These are phyloP conservation scores for Coniochaeta hoffmannii DNA, from an alignment of 2,329 filamentous ascomycete genomes.

Conservation along the genomic window DNA sequence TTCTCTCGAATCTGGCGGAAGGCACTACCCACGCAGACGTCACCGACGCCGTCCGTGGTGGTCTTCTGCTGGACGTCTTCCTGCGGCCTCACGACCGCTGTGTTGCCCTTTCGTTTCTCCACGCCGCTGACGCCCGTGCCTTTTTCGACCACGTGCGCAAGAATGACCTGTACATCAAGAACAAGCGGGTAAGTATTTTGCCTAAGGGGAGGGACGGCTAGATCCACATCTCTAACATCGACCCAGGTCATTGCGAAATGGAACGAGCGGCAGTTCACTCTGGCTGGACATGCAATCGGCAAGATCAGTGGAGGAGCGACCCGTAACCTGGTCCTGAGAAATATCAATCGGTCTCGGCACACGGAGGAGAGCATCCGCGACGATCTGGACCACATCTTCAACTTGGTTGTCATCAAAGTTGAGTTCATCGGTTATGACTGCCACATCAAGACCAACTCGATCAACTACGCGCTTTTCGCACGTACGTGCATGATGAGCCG, in stretches of 20 bases:
- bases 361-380: slow-evolving; percentile 59
- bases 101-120: slow-evolving; percentile 64
- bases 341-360: slow-evolving; percentile 42
- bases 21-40: slow-evolving; percentile 59
- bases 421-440: slow-evolving; percentile 51
- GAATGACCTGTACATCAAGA: slow-evolving; percentile 60
- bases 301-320: slow-evolving; percentile 61
- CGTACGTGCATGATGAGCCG: slow-evolving; percentile 69
- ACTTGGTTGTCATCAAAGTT: slow-evolving; percentile 63
- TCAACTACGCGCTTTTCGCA: slow-evolving; percentile 68
- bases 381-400: slow-evolving; percentile 78
- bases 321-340: slow-evolving; percentile 65
- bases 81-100: slow-evolving; percentile 50
- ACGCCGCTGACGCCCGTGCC: slow-evolving; percentile 51
- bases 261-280: slow-evolving; percentile 62
- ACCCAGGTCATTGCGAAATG: slow-evolving; percentile 59
- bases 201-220: not conserved
- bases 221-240: slow-evolving; percentile 4
- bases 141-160: slow-evolving; percentile 59
- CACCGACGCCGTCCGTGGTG: slow-evolving; percentile 58
- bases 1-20: slow-evolving; percentile 55
- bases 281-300: slow-evolving; percentile 54
- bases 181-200: slow-evolving; percentile 51
- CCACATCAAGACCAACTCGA: slow-evolving; percentile 68
- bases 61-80: slow-evolving; percentile 61